phyloP scores from a whole-genome alignment of 441 rosid genomes.

The Arabidopsis lyrata region DNA sequence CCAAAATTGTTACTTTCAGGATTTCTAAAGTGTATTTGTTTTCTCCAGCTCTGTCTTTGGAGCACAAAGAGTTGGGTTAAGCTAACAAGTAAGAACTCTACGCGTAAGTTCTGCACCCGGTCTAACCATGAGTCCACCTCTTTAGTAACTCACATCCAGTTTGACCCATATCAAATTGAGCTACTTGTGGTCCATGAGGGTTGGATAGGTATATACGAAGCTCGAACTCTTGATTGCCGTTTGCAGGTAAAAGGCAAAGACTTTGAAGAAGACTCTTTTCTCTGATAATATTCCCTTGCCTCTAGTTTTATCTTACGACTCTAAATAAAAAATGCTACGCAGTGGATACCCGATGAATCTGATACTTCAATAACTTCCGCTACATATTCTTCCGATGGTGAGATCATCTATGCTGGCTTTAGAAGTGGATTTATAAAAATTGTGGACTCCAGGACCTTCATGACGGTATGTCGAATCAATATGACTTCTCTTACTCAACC shows the following conservation, averaged over 20 bases:
- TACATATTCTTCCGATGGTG: conserved; percentile 49
- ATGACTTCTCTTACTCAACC: conserved; percentile 33
- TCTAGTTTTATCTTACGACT: conserved; percentile 15
- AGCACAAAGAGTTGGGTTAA: conserved; percentile 42
- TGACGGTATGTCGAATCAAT: conserved; percentile 40
- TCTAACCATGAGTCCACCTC: conserved; percentile 22
- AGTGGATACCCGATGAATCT: conserved; percentile 46
- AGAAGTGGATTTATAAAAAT: conserved; percentile 46
- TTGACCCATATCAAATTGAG: conserved; percentile 50
- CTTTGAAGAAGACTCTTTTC: conserved; percentile 4
- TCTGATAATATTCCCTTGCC: conserved; percentile 6
- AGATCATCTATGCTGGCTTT: conserved; percentile 45
- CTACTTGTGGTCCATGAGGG: conserved; percentile 42
- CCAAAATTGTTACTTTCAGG: conserved; percentile 4
- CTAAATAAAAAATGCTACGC: background rate
- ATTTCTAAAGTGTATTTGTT: conserved; percentile 20
- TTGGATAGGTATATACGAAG: conserved; percentile 38
- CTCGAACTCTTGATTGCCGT: conserved; percentile 39
- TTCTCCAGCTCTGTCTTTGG: conserved; percentile 50
- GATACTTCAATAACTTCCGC: conserved; percentile 44
- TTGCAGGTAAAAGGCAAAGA: conserved; percentile 43
- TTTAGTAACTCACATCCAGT: conserved; percentile 40
- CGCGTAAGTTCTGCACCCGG: conserved; percentile 24
- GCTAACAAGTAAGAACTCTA: conserved; percentile 19
- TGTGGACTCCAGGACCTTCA: conserved; percentile 24